Evolutionary conservation across 371 early-diverging fungal species (phyloP).

Genomic region (Apophysomyces ossiformis): DNA sequence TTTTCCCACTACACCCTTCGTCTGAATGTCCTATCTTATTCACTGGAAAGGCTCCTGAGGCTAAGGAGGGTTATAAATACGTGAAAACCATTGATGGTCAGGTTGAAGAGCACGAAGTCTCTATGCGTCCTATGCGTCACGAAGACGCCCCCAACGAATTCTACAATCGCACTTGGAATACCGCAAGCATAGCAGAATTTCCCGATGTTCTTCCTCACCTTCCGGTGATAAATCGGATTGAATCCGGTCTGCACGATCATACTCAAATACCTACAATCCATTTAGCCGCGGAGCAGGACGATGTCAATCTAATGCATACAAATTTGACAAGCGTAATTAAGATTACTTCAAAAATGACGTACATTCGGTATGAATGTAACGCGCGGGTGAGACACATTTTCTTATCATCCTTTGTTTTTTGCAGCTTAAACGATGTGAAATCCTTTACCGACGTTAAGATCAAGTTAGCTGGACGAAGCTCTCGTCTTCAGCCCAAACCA

Average conservation of each 20-base stretch:
- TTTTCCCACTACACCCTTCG: constrained; percentile 15
- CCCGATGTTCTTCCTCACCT: constrained; percentile 22
- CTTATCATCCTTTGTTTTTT: no score
- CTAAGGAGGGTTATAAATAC: constrained; percentile 17
- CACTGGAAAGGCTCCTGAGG: constrained; percentile 23
- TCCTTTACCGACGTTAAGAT: constrained; percentile 26
- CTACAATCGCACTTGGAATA: constrained; percentile 24
- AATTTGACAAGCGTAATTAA: constrained; percentile 12
- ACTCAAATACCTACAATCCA: constrained; percentile 31
- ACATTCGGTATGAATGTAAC: constrained; percentile 18
- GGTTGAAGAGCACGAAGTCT: constrained; percentile 15
- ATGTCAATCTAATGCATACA: constrained; percentile 23
- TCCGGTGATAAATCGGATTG: constrained; percentile 25
- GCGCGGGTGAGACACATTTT: background rate
- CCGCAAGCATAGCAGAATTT: constrained; percentile 1
- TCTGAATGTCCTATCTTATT: constrained; percentile 14
- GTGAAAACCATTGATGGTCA: constrained; percentile 1
- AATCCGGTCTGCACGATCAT: constrained; percentile 20
- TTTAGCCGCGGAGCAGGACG: constrained; percentile 21
- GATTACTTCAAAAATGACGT: constrained; percentile 17
- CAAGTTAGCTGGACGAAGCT: constrained; percentile 37
- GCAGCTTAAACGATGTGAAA: constrained; percentile 26
- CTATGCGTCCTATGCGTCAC: constrained; percentile 12
- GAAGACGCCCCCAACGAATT: constrained; percentile 24
- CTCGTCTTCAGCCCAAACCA: constrained; percentile 32